Percentiles rank a stretch among this genome's conserved stretches.
These are phyloP conservation scores for Metschnikowia hibisci DNA, from an alignment of 805 yeast genomes.

Conservation along the genomic window DNA sequence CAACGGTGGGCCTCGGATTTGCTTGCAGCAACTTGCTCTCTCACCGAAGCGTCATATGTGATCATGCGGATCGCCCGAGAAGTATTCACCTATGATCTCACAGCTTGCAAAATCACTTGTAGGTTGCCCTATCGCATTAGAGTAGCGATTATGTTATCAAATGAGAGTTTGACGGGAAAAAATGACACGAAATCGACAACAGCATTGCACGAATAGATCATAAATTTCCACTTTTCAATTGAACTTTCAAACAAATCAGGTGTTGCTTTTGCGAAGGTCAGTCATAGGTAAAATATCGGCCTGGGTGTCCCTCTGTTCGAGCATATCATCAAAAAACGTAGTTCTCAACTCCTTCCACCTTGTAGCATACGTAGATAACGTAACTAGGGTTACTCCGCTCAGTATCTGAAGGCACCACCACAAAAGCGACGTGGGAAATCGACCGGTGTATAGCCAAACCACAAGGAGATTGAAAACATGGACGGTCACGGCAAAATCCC, in stretches of 20 bases:
- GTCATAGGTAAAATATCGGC: constrained; percentile 5
- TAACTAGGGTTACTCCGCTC: constrained; percentile 65
- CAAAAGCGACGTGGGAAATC: constrained; percentile 63
- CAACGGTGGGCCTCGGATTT: constrained; percentile 14
- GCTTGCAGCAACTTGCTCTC: constrained; percentile 13
- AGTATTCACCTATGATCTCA: constrained; percentile 12
- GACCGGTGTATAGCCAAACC: constrained; percentile 59
- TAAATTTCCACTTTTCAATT: too few species aligned
- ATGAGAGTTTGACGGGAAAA: neutral
- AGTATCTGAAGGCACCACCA: constrained; percentile 84
- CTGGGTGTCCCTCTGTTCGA: constrained; percentile 47
- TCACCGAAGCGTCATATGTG: constrained; percentile 17
- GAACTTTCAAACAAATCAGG: neutral
- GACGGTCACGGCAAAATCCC: constrained; percentile 95
- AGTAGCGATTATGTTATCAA: neutral
- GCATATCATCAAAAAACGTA: constrained; percentile 82
- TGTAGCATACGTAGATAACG: constrained; percentile 83
- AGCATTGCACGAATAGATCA: too few species aligned
- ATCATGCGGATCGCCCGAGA: constrained; percentile 15
- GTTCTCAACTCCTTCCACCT: constrained; percentile 89
- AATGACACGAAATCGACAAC: too few species aligned
- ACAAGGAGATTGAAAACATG: constrained; percentile 75
- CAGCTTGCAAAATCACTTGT: constrained; percentile 14
- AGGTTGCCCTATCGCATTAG: constrained; percentile 10
- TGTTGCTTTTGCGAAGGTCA: constrained; percentile 4